phyloP scores from a whole-genome alignment of 345 rosid species.

The Stellera chamaejasme region DNA sequence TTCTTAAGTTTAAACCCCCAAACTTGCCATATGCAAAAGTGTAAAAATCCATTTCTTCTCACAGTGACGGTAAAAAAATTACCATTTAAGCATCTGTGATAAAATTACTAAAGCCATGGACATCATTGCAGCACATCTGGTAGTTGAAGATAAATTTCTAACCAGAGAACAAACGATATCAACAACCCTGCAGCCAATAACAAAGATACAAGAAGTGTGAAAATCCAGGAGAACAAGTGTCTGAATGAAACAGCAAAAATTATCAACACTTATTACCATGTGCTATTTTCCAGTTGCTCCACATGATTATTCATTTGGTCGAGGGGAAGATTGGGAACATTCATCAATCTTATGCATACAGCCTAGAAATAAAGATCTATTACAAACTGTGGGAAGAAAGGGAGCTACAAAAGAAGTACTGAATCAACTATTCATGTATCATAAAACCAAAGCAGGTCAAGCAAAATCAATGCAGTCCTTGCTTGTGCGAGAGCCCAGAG shows the following conservation, averaged over 20 bases:
- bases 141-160: constrained; percentile 43
- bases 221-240: constrained; percentile 1
- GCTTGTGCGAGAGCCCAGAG: too few species aligned
- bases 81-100: constrained; percentile 75
- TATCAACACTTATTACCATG: constrained; percentile 41
- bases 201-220: constrained; percentile 4
- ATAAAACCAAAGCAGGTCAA: too few species aligned
- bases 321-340: constrained; percentile 42
- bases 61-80: constrained; percentile 10
- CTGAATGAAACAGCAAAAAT: constrained; percentile 4
- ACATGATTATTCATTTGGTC: constrained; percentile 30
- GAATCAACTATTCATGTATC: too few species aligned
- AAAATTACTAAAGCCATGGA: constrained; percentile 69
- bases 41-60: too few species aligned
- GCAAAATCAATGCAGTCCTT: too few species aligned
- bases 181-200: constrained; percentile 47
- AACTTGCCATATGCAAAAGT: too few species aligned
- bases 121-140: constrained; percentile 53
- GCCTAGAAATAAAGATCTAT: constrained; percentile 36
- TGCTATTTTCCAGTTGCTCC: constrained; percentile 42
- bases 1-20: too few species aligned
- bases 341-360: constrained; percentile 61
- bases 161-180: constrained; percentile 64
- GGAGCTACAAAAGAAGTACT: too few species aligned
- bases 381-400: not conserved